Evolutionary conservation across 371 early-diverging fungal genomes (phyloP), one percentile per base, ranked within the genome.

Genomic region (Saksenaea oblongispora): DNA sequence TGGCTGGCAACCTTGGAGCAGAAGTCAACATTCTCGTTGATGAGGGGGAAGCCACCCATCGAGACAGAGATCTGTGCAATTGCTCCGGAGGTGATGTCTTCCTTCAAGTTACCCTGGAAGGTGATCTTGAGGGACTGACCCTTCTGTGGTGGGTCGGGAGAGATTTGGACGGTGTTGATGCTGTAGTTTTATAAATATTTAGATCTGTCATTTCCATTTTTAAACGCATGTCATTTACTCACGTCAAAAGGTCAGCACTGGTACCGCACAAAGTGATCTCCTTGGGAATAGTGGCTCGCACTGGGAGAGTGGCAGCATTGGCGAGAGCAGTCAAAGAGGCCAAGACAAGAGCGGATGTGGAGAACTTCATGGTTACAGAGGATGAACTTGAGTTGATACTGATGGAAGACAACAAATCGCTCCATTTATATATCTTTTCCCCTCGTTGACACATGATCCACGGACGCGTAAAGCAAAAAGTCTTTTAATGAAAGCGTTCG

Each of bases 91-190:
- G 70, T 75, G n/a, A 89, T 76, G 14, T 60, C 63, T 58, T 83
- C 80, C 4, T 58, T 67, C 56, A 66, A 34, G 18, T 4, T 11
- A 5, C 88, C 90, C 55, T 74, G 79, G 42, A 83, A 86, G 15
- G 81, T 78, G 37, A 90, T 80, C 5, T 57, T 58, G 9, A 87
- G 77, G 28, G 56, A 57, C 56, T 84, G 27, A 5, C 89, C 90
- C 18, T 18, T 22, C 0, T 67, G 61, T 2, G 87, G 87, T 2
- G 87, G 86, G 62, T 88, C 87, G 35, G 90, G 90, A 14, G 28
- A 63, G 36, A 87, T 54, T 14, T 65, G 44, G 59, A 84, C 69
- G 65, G 82, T 68, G 1, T 80, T 64, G 54, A 80, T 74, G n/a
- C 81, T 80, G 58, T 28, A 15, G 1, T 41, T 41, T 41, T 8